Base-by-base conservation (phyloP, 228 moss, liverwort and hornwort species). In the Sphagnum magellanicum region DNA sequence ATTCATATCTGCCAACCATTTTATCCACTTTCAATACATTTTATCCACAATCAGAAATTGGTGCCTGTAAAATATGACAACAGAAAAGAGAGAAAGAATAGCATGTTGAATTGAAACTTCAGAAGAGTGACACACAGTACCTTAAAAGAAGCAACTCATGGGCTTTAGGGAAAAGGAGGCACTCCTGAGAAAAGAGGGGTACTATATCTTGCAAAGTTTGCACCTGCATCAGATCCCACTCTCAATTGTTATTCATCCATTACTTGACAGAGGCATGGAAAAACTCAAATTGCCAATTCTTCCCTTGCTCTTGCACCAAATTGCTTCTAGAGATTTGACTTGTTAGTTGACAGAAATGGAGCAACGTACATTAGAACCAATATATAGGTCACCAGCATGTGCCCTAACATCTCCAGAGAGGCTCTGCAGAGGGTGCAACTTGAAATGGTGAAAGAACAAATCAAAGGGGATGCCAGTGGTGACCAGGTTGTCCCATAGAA, bases 401-500 rank as follows among this genome's bases (percentile, higher is more conserved):
- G 77, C 67, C 63, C 73, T 82, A 65, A 98, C 88, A 73, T 93
- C 97, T 74, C 79, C 74, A 52, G 86, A 88, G 63, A 98, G 88
- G 46, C 66, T 78, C 68, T 90, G 85, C 49, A 83, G 74, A n/a
- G 88, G 81, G 70, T 84, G 78, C 73, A 98, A 70, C 64, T 84
- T 81, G n/a, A 93, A 98, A 70, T 93, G 88, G 51, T 85, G 73
- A 67, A 93, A 86, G 72, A 91, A 93, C 50, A 73, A 72, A 48
- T 87, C 85, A 17, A 77, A 82, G 50, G 90, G 87, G 74, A 97
- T 63, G 50, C 90, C 90, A 47, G 77, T 76, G 67, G 77, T 76
- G 48, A 88, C 85, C 80, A 97, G 77, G 71, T 77, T 83, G 74
- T 97, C 97, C 97, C 97, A 97, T 15, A 97, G 74, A 65, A 86